These are phyloP conservation scores for Lipomyces chichibuensis DNA, from an alignment of 805 yeast genomes.

Conservation along the genomic window DNA sequence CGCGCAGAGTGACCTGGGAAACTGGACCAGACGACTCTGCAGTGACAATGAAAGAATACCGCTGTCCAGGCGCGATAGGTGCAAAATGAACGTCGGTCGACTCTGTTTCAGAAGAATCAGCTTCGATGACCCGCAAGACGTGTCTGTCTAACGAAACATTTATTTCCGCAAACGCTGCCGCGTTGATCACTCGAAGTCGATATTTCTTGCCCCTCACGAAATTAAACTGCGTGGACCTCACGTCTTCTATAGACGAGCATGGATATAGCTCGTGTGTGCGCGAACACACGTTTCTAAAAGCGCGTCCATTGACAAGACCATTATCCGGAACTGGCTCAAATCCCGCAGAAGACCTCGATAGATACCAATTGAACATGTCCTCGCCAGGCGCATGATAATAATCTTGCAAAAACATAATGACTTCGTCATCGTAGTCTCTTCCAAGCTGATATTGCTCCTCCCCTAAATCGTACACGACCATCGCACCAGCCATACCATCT, in stretches of 20 bases:
- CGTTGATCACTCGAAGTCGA: slow-evolving; percentile 29
- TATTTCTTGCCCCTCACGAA: slow-evolving; percentile 22
- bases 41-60: slow-evolving; percentile 24
- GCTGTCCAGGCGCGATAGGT: slow-evolving; percentile 29
- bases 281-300: background rate
- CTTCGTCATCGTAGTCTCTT: slow-evolving; percentile 25
- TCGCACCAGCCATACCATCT: slow-evolving; percentile 67
- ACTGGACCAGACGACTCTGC: slow-evolving; percentile 14
- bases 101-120: slow-evolving; percentile 26
- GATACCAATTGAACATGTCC: slow-evolving; percentile 6
- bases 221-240: slow-evolving; percentile 7
- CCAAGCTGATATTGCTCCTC: slow-evolving; percentile 11
- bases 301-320: slow-evolving; percentile 25
- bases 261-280: slow-evolving; percentile 9
- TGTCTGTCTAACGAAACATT: slow-evolving; percentile 28
- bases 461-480: slow-evolving; percentile 41
- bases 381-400: slow-evolving; percentile 18
- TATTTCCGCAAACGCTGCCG: slow-evolving; percentile 24
- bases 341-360: slow-evolving; percentile 12
- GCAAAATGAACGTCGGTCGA: slow-evolving; percentile 9
- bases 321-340: slow-evolving; percentile 30
- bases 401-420: slow-evolving; percentile 18
- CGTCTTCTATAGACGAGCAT: background rate
- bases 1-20: slow-evolving; percentile 14
- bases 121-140: slow-evolving; percentile 24